Evolutionary conservation across 441 rosid species (phyloP), one percentile per base, ranked within the genome.

Genomic region (Gossypium davidsonii): DNA sequence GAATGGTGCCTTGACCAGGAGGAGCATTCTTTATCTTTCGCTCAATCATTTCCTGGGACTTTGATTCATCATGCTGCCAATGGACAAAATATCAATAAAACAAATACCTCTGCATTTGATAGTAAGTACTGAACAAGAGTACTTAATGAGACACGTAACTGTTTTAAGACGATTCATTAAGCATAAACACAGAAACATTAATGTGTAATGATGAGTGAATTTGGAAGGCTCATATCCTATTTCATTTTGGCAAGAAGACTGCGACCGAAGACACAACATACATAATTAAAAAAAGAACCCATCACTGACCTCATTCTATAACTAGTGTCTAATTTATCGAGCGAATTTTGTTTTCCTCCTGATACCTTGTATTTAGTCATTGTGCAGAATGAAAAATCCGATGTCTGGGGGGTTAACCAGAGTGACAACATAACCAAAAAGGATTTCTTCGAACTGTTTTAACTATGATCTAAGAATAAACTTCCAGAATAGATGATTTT

Each of bases 41-140:
- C 78, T 95, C 99, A 70, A 91, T 91, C 83, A 75, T 86, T 82
- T 95, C 97, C 81, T 95, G 97, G 14, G 94, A 90, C 76, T 82
- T 87, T 1, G 91, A 89, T 11, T 91, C 97, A 75, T 93, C 98
- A 5, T 88, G 75, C 98, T 92, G 76, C 63, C 74, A 77, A 25
- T 23, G 28, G 49, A 71, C 26, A 21, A 53, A 72, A 72, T 25
- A 60, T 44, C 57, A 72, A 72, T 57, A 6, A 15, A 60, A 46
- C 3, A 25, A 23, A 23, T 23, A 21, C 46, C 6, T 8, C 59
- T 9, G 37, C 7, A 25, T 6, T 59, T 7, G 9, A 20, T 42
- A 10, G 12, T 25, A 59, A 42, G 17, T 15, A 71, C 52, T 57
- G 15, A 39, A 25, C 2, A 0, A 28, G 20, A 11, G 10, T 44